Conservation (phyloP, 495 filamentous ascomycete species). For the Letharia columbiana region DNA sequence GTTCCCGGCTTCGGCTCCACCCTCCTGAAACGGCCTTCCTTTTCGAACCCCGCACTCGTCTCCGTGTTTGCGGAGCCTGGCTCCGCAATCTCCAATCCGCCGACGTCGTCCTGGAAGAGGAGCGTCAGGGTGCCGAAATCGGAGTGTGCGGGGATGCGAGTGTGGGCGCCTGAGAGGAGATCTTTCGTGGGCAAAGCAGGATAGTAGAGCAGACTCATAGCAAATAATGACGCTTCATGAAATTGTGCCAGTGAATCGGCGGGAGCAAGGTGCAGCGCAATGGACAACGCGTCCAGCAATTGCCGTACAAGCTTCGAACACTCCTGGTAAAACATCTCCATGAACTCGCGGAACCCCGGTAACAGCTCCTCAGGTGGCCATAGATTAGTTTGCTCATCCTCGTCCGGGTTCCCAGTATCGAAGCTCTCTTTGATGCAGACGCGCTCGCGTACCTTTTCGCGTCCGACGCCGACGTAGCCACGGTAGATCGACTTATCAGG, state of each 20-base stretch:
- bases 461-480: slow-evolving; percentile 2
- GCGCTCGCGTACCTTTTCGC: neutral
- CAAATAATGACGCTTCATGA: neutral
- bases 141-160: slow-evolving; percentile 27
- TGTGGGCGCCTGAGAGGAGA: neutral
- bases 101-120: slow-evolving; percentile 44
- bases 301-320: neutral
- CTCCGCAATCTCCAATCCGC: slow-evolving; percentile 45
- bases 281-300: neutral
- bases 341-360: slow-evolving; percentile 2
- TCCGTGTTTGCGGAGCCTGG: slow-evolving; percentile 11
- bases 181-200: neutral
- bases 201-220: slow-evolving; percentile 1
- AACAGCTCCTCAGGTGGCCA: neutral
- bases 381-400: neutral
- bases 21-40: neutral
- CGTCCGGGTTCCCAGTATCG: neutral
- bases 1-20: slow-evolving; percentile 2
- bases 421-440: slow-evolving; percentile 10
- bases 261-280: slow-evolving; percentile 3
- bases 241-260: neutral
- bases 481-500: neutral
- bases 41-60: slow-evolving; percentile 6
- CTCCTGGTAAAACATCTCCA: slow-evolving; percentile 3
- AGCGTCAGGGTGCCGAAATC: slow-evolving; percentile 45